These are phyloP conservation scores for Monosporascus ibericus DNA, from an alignment of 2,329 filamentous ascomycete species.

Conservation along the genomic window DNA sequence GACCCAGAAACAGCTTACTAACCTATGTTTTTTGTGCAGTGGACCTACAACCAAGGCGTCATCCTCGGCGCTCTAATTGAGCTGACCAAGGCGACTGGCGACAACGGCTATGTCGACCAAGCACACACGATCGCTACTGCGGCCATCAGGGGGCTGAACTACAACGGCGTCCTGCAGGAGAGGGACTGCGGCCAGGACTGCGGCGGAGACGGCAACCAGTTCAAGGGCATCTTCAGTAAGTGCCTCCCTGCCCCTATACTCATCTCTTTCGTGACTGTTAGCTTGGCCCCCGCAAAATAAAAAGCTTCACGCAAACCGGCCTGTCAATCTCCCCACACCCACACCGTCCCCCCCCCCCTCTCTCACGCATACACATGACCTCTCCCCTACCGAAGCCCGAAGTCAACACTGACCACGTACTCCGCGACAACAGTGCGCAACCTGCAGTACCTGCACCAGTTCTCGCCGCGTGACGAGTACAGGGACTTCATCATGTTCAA, in stretches of 20 bases:
- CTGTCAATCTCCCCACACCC: neutral
- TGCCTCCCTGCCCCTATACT: neutral
- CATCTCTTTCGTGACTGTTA: too few relatives aligned
- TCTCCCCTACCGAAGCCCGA: neutral
- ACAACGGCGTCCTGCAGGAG: slow-evolving; percentile 43
- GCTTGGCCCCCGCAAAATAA: neutral
- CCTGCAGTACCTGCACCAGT: slow-evolving; percentile 50
- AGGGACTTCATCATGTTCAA: slow-evolving; percentile 52
- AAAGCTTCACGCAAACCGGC: neutral
- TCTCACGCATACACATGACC: neutral
- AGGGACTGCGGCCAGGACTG: slow-evolving; percentile 38
- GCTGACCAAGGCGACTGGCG: slow-evolving; percentile 37
- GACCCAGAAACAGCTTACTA: neutral
- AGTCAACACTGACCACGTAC: too few relatives aligned
- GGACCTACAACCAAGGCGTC: slow-evolving; percentile 54
- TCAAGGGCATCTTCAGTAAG: slow-evolving; percentile 60
- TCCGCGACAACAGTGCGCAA: slow-evolving; percentile 41
- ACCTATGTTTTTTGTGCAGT: slow-evolving; percentile 16
- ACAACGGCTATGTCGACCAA: slow-evolving; percentile 33
- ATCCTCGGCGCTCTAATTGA: slow-evolving; percentile 50
- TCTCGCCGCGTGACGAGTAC: slow-evolving; percentile 43
- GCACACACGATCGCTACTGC: slow-evolving; percentile 46
- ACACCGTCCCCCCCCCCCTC: neutral
- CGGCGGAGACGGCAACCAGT: slow-evolving; percentile 51
- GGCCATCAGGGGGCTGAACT: slow-evolving; percentile 39